Evolutionary conservation across 164 flowering plant species (phyloP).

Genomic region (Stephania yunnanensis): DNA sequence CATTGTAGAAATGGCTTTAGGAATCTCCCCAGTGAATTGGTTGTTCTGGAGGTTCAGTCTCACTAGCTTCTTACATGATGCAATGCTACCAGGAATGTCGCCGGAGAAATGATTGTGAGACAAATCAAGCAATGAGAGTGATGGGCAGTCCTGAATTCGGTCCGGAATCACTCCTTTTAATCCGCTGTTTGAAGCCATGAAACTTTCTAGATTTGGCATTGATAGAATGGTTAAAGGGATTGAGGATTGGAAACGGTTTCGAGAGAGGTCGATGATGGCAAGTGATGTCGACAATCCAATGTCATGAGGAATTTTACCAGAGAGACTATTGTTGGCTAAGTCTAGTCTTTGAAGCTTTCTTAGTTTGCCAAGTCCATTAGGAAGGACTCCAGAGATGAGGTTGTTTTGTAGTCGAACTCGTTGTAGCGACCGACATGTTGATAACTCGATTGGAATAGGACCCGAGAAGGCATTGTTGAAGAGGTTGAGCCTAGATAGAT

Average conservation of each 20-base stretch:
- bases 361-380: slow-evolving; percentile 71
- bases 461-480: slow-evolving; percentile 88
- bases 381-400: slow-evolving; percentile 63
- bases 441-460: slow-evolving; percentile 48
- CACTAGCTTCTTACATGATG: slow-evolving; percentile 71
- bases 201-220: slow-evolving; percentile 65
- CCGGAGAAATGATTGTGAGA: slow-evolving; percentile 75
- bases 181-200: slow-evolving; percentile 53
- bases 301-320: slow-evolving; percentile 71
- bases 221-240: slow-evolving; percentile 76
- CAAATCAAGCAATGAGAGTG: slow-evolving; percentile 72
- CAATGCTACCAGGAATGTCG: slow-evolving; percentile 63
- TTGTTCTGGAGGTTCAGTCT: slow-evolving; percentile 63
- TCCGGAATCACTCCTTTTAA: slow-evolving; percentile 67
- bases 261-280: slow-evolving; percentile 74
- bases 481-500: slow-evolving; percentile 82
- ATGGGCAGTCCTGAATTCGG: slow-evolving; percentile 81
- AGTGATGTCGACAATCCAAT: slow-evolving; percentile 58
- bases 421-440: slow-evolving; percentile 56
- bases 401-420: slow-evolving; percentile 83
- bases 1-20: slow-evolving; percentile 60
- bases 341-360: slow-evolving; percentile 69
- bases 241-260: slow-evolving; percentile 57
- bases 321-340: slow-evolving; percentile 65
- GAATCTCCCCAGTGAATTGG: slow-evolving; percentile 63